These are phyloP conservation scores for Mycena chlorophos DNA, from an alignment of 768 basidiomycete genomes.

Conservation along the genomic window DNA sequence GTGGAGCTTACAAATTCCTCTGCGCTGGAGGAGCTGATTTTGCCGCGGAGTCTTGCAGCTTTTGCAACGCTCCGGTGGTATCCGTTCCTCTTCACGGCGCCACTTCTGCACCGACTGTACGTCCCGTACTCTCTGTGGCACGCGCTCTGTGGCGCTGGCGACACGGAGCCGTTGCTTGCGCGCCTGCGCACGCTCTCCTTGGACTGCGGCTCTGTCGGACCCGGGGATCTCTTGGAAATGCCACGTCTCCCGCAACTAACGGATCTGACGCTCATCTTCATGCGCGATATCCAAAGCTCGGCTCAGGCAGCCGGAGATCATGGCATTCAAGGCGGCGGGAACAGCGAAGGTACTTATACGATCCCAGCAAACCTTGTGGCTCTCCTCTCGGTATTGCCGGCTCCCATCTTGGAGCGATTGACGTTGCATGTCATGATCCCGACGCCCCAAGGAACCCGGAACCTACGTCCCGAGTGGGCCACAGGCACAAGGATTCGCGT, in stretches of 20 bases:
- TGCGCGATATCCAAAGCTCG: neutral
- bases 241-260: neutral
- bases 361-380: neutral
- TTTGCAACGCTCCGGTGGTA: neutral
- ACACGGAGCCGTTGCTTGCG: neutral
- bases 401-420: neutral
- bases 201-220: neutral
- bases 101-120: neutral
- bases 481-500: neutral
- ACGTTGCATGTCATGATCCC: neutral
- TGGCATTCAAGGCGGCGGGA: too few relatives aligned
- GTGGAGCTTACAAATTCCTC: neutral
- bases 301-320: too few relatives aligned
- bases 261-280: neutral
- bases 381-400: neutral
- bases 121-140: neutral
- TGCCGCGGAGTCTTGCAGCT: neutral
- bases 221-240: neutral
- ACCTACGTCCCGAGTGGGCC: neutral
- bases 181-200: neutral
- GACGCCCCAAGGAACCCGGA: neutral
- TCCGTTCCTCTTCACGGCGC: neutral
- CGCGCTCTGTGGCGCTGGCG: neutral
- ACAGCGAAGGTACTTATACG: neutral
- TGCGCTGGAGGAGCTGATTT: neutral